Conservation (phyloP, 2,329 filamentous ascomycete genomes). For the Ambrosiella cleistominuta region DNA sequence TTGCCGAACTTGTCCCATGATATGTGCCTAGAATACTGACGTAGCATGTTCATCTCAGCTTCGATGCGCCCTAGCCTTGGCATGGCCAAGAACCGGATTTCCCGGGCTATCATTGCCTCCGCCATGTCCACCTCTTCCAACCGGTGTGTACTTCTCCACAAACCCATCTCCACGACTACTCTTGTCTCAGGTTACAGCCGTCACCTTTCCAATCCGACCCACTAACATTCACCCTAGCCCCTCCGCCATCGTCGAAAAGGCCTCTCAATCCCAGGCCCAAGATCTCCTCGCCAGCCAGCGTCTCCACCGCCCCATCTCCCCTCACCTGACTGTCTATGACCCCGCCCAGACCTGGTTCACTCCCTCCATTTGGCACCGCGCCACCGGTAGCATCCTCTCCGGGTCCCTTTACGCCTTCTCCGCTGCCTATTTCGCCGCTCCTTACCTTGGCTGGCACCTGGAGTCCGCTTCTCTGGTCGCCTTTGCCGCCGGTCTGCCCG, state of each 20-base stretch:
- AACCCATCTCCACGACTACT: not conserved
- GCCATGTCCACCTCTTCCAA: constrained; percentile 26
- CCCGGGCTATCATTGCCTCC: constrained; percentile 28
- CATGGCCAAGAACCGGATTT: constrained; percentile 23
- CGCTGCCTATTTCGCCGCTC: constrained; percentile 62
- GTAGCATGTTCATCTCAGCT: not conserved
- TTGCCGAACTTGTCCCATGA: not conserved
- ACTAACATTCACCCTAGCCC: constrained; percentile 6
- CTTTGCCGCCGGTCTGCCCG: constrained; percentile 39
- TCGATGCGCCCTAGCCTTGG: constrained; percentile 12
- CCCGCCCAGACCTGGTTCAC: constrained; percentile 72
- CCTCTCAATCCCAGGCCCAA: constrained; percentile 35
- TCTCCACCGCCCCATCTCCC: constrained; percentile 60
- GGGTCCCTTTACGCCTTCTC: constrained; percentile 67
- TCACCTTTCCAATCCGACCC: not conserved
- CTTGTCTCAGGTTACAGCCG: no score
- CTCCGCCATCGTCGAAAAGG: constrained; percentile 36
- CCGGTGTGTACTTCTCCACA: constrained; percentile 24
- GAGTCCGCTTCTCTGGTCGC: constrained; percentile 43
- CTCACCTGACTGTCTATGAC: constrained; percentile 74
- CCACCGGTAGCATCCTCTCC: constrained; percentile 60
- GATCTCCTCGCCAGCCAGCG: constrained; percentile 68
- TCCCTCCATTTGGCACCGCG: constrained; percentile 56
- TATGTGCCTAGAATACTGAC: not conserved
- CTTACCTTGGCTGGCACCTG: constrained; percentile 48